phyloP scores from a whole-genome alignment of 2,329 filamentous ascomycete genomes.

The Aspergillus ruber region DNA sequence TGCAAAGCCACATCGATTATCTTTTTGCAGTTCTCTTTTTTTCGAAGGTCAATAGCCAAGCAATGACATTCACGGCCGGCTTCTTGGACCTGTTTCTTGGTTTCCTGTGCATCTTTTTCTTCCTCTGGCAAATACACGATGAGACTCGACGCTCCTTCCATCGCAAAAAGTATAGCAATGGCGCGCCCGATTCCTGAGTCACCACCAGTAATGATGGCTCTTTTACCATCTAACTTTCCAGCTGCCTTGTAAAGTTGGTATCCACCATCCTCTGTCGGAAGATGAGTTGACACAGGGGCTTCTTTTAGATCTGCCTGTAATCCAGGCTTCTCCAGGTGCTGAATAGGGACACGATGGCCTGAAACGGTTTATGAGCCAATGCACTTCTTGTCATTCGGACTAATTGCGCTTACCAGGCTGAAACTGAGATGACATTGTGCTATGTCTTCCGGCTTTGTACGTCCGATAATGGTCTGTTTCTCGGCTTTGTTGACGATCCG shows the following conservation, averaged over 20 bases:
- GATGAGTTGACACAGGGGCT: slow-evolving; percentile 55
- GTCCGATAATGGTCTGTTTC: too few species aligned
- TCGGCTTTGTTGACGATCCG: too few species aligned
- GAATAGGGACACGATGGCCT: slow-evolving; percentile 48
- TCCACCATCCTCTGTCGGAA: slow-evolving; percentile 62
- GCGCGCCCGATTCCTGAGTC: slow-evolving; percentile 74
- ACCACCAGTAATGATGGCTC: slow-evolving; percentile 72
- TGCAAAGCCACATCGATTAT: slow-evolving; percentile 61
- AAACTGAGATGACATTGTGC: slow-evolving; percentile 22
- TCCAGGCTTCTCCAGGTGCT: slow-evolving; percentile 49
- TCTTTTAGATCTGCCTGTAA: slow-evolving; percentile 51
- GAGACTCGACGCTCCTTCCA: slow-evolving; percentile 69
- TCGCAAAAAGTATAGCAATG: slow-evolving; percentile 68
- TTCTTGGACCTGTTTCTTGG: slow-evolving; percentile 62
- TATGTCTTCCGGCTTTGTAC: background rate
- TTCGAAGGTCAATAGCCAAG: slow-evolving; percentile 58
- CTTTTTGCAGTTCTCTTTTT: slow-evolving; percentile 62
- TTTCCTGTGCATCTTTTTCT: slow-evolving; percentile 68
- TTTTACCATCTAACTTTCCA: slow-evolving; percentile 68
- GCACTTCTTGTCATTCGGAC: background rate
- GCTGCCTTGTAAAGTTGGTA: slow-evolving; percentile 67
- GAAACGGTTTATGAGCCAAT: background rate
- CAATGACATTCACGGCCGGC: slow-evolving; percentile 61
- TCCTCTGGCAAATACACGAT: slow-evolving; percentile 72
- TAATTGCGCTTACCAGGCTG: slow-evolving; percentile 19